Base-by-base conservation (phyloP, 108 stramenopile species). In the Parmales sp. region DNA sequence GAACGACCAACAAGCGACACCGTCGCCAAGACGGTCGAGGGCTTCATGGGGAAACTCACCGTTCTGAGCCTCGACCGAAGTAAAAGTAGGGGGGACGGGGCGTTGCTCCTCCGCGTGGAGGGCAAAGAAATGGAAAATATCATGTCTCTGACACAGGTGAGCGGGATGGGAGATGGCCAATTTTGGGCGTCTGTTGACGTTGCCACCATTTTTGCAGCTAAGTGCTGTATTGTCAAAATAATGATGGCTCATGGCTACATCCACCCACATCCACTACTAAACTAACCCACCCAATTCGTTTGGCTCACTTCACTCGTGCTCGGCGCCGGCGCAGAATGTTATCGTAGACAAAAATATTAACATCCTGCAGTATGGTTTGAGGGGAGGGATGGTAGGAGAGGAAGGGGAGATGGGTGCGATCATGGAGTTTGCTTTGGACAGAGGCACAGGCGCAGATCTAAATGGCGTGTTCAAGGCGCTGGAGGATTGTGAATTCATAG, bases 291-390 rank as follows among this genome's bases (percentile, higher is more conserved):
- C n/a, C n/a, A n/a, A n/a, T n/a, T n/a, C n/a, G n/a, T n/a, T n/a
- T n/a, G n/a, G n/a, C n/a, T n/a, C n/a, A n/a, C n/a, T n/a, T n/a
- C n/a, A n/a, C n/a, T n/a, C n/a, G n/a, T n/a, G n/a, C n/a, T n/a
- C n/a, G n/a, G n/a, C n/a, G n/a, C n/a, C n/a, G n/a, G n/a, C n/a
- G n/a, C n/a, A n/a, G n/a, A n/a, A n/a, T n/a, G n/a, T n/a, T n/a
- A n/a, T n/a, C n/a, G n/a, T n/a, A n/a, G n/a, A n/a, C n/a, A n/a
- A n/a, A 5, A 5, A 71, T 3, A 78, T 88, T 28, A 77, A 76
- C 26, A 85, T 91, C 64, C 45, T 83, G 5, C 88, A 91, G 74
- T 91, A 88, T 69, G 90, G 88, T 26, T 74, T 91, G 23, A 69
- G 84, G 38, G 86, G 87, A 3, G 31, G 26, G 54, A 34, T 6